Evolutionary conservation across 2,329 filamentous ascomycete genomes (phyloP).

Genomic region (Colletotrichum spaethianum): DNA sequence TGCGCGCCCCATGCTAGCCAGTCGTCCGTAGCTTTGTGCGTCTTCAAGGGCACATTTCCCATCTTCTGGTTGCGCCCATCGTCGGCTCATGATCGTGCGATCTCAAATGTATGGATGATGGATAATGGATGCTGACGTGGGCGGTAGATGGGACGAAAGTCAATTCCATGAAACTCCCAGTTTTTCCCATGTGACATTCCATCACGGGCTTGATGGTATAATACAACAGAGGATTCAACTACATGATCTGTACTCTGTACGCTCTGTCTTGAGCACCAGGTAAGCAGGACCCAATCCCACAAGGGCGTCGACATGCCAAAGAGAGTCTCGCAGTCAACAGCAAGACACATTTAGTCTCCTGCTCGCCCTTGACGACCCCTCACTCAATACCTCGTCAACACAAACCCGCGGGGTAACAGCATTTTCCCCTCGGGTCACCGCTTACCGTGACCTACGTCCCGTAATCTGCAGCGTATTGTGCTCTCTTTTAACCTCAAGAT

Average conservation of each 20-base stretch:
- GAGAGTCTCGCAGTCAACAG: no score
- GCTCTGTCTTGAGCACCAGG: neutral
- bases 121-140: neutral
- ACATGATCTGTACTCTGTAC: neutral
- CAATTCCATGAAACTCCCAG: constrained; percentile 4
- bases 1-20: neutral
- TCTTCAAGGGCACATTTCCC: neutral
- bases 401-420: neutral
- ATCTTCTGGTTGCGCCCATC: neutral
- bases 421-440: neutral
- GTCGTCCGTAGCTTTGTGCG: neutral
- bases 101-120: neutral
- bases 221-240: neutral
- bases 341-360: no score
- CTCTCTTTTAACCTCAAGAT: neutral
- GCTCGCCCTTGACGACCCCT: neutral
- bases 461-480: no score
- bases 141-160: constrained; percentile 25
- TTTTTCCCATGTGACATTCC: constrained; percentile 9
- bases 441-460: neutral
- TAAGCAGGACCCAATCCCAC: neutral
- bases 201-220: neutral
- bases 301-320: neutral
- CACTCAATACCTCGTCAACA: neutral
- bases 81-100: neutral